These are phyloP conservation scores for Neonectria punicea DNA, from an alignment of 2,329 filamentous ascomycete species.

Conservation along the genomic window DNA sequence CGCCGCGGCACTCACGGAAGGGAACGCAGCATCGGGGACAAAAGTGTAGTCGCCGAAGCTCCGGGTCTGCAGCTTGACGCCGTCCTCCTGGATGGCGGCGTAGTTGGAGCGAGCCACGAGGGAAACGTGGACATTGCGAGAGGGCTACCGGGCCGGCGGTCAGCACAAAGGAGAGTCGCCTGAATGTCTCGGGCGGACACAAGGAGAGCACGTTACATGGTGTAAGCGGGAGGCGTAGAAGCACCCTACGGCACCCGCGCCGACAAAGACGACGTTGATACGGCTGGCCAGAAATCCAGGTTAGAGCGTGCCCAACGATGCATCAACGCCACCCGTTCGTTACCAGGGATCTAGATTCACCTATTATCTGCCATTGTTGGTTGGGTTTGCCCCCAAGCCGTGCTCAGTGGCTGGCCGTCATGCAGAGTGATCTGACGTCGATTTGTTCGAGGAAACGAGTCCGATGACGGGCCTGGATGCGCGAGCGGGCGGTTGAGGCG, in stretches of 20 bases:
- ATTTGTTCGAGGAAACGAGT: neutral
- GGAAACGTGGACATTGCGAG: slow-evolving; percentile 67
- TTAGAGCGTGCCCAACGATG: slow-evolving; percentile 23
- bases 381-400: neutral
- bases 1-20: slow-evolving; percentile 68
- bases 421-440: neutral
- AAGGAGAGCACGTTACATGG: slow-evolving; percentile 54
- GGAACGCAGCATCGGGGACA: slow-evolving; percentile 69
- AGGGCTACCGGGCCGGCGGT: slow-evolving; percentile 50
- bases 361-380: neutral
- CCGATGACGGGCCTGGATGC: neutral
- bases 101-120: slow-evolving; percentile 82
- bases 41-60: slow-evolving; percentile 76
- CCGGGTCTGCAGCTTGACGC: slow-evolving; percentile 72
- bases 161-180: slow-evolving; percentile 17
- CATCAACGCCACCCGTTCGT: slow-evolving; percentile 1
- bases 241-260: slow-evolving; percentile 77
- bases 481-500: neutral
- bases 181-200: slow-evolving; percentile 7
- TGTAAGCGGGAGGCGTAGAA: slow-evolving; percentile 78
- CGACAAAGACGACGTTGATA: slow-evolving; percentile 72
- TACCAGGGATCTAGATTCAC: neutral
- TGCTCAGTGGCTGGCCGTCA: neutral
- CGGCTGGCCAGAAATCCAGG: slow-evolving; percentile 27
- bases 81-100: slow-evolving; percentile 66